phyloP scores from a whole-genome alignment of 23 red algal genomes.

The Agarophyton chilense region DNA sequence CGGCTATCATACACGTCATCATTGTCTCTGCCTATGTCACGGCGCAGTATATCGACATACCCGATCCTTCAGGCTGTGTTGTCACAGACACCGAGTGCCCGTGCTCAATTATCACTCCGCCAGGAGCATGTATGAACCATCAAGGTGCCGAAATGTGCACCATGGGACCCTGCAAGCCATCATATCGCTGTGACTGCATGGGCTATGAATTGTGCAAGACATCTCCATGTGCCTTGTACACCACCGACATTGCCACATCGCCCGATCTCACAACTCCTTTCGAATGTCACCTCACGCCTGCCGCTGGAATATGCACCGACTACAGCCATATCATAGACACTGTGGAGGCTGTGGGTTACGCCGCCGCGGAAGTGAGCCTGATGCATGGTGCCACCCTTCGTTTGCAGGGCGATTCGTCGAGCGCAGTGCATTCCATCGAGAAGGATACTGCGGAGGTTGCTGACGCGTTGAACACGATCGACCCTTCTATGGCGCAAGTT shows the following conservation, averaged over 20 bases:
- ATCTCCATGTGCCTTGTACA: conserved; percentile 1
- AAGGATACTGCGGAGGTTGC: background rate
- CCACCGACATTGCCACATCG: background rate
- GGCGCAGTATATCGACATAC: background rate
- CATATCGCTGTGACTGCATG: conserved; percentile 33
- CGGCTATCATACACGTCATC: too few species aligned
- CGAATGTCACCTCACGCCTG: conserved; percentile 4
- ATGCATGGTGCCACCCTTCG: background rate
- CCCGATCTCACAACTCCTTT: background rate
- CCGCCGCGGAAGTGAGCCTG: background rate
- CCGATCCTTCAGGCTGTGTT: background rate
- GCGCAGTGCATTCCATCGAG: background rate
- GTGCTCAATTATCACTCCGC: background rate
- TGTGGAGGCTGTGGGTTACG: background rate
- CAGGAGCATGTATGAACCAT: conserved; percentile 1
- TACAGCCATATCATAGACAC: conserved; percentile 7
- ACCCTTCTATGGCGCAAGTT: background rate
- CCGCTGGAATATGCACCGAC: background rate
- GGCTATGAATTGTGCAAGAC: conserved; percentile 22
- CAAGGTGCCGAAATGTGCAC: conserved; percentile 12
- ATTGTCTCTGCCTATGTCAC: too few species aligned
- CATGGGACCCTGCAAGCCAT: conserved; percentile 19
- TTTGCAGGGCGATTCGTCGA: background rate
- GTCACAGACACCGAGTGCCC: conserved; percentile 36
- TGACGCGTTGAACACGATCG: background rate